Evolutionary conservation across 1,284 basidiomycete genomes (phyloP).

Genomic region (Paramarasmius palmivorus): DNA sequence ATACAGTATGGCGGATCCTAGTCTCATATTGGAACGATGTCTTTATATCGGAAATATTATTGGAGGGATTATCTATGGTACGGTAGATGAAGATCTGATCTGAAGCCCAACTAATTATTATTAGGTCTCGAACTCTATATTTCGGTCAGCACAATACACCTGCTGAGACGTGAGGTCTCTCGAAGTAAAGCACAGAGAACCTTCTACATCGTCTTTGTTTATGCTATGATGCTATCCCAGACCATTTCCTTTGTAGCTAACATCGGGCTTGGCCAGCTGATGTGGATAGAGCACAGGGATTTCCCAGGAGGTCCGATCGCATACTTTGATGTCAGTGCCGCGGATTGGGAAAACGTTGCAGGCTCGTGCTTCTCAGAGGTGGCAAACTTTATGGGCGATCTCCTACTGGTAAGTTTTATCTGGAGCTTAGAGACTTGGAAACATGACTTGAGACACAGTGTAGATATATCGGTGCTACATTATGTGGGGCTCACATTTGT

Average conservation of each 20-base stretch:
- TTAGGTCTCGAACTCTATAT: neutral
- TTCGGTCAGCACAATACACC: neutral
- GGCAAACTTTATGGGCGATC: neutral
- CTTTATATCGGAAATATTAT: conserved; percentile 7
- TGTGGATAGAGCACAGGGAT: conserved; percentile 2
- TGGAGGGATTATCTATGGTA: conserved; percentile 2
- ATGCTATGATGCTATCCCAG: neutral
- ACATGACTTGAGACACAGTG: neutral
- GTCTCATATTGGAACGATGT: conserved; percentile 1
- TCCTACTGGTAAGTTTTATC: conserved; percentile 11
- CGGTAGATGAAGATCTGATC: neutral
- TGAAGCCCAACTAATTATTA: too few species aligned
- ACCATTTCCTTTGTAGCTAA: neutral
- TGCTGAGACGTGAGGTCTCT: neutral
- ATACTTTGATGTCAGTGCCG: neutral
- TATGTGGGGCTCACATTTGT: conserved; percentile 16
- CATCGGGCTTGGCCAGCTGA: neutral
- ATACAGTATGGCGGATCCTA: neutral
- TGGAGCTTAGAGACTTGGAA: neutral
- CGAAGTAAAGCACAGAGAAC: neutral
- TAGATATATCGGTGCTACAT: conserved; percentile 26
- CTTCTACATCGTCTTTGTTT: conserved; percentile 1
- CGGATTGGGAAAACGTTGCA: neutral
- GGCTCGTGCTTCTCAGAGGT: neutral
- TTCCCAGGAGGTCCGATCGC: neutral